A percentile compares a stretch with the other conserved stretches of the same genome.
Evolutionary conservation across 2,329 filamentous ascomycete genomes (phyloP).

Genomic region (Penicillium psychrosexuale): DNA sequence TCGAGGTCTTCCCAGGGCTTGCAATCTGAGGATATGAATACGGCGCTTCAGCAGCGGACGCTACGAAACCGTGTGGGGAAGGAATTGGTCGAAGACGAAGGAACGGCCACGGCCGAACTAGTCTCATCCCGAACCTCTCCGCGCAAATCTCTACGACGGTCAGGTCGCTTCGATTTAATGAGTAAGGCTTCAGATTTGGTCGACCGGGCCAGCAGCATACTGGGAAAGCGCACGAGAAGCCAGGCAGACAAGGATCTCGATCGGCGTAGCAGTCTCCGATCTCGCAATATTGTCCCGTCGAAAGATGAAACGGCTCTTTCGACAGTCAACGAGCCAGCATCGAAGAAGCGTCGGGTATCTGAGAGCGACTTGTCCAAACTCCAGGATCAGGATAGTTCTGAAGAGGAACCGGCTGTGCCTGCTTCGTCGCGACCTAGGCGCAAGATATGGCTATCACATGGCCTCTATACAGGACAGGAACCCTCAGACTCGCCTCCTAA

Average conservation of each 20-base stretch:
- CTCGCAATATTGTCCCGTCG: constrained; percentile 29
- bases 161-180: constrained; percentile 45
- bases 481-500: constrained; percentile 48
- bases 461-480: constrained; percentile 82
- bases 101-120: constrained; percentile 21
- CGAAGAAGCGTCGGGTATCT: constrained; percentile 45
- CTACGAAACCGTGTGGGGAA: constrained; percentile 33
- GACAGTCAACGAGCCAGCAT: constrained; percentile 23
- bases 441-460: constrained; percentile 78
- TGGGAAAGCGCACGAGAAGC: constrained; percentile 62
- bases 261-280: constrained; percentile 58
- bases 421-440: constrained; percentile 37
- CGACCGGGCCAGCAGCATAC: constrained; percentile 49
- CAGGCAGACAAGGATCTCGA: constrained; percentile 57
- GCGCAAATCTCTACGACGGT: constrained; percentile 37
- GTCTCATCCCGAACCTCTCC: constrained; percentile 23
- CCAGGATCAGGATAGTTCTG: constrained; percentile 17
- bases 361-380: constrained; percentile 33
- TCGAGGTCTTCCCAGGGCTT: constrained; percentile 36
- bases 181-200: constrained; percentile 46
- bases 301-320: constrained; percentile 23
- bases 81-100: constrained; percentile 27
- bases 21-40: constrained; percentile 21
- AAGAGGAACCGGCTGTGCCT: constrained; percentile 21
- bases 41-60: constrained; percentile 30